Evolutionary conservation across 306 rosid species (phyloP).

Genomic region (Glycine latifolia): DNA sequence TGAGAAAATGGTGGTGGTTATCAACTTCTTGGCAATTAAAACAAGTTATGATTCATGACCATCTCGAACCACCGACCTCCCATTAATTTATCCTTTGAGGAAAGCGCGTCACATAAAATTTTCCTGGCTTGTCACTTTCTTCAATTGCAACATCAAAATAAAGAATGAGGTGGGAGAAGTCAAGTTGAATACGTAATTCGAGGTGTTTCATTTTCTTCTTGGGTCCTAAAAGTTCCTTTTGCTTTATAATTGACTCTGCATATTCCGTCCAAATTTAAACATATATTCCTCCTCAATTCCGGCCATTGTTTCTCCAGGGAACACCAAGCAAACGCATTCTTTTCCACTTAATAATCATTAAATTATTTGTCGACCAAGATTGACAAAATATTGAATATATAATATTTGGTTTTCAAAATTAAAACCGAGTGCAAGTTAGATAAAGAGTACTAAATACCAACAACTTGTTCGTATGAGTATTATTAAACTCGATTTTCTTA

Average conservation of each 20-base stretch:
- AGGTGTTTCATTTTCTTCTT: background rate
- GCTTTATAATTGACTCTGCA: background rate
- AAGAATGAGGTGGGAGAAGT: constrained; percentile 22
- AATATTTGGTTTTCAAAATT: background rate
- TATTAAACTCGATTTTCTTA: too few relatives aligned
- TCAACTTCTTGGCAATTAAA: constrained; percentile 43
- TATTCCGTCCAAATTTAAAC: constrained; percentile 24
- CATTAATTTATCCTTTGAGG: constrained; percentile 38
- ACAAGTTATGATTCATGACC: background rate
- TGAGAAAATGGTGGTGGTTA: constrained; percentile 7
- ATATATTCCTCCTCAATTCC: constrained; percentile 30
- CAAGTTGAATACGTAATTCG: constrained; percentile 46
- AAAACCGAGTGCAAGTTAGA: background rate
- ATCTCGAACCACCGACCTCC: constrained; percentile 51
- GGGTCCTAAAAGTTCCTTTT: background rate
- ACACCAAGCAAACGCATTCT: background rate
- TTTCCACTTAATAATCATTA: background rate
- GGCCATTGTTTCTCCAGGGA: background rate
- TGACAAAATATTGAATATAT: background rate
- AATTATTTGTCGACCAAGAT: background rate
- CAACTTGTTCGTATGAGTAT: too few relatives aligned
- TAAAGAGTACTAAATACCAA: background rate
- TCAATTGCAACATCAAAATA: constrained; percentile 38
- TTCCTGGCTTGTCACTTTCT: constrained; percentile 40
- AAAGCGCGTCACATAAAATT: constrained; percentile 31